These are phyloP conservation scores for Epithemia pelagica DNA, from an alignment of 108 stramenopile species.

Conservation along the genomic window DNA sequence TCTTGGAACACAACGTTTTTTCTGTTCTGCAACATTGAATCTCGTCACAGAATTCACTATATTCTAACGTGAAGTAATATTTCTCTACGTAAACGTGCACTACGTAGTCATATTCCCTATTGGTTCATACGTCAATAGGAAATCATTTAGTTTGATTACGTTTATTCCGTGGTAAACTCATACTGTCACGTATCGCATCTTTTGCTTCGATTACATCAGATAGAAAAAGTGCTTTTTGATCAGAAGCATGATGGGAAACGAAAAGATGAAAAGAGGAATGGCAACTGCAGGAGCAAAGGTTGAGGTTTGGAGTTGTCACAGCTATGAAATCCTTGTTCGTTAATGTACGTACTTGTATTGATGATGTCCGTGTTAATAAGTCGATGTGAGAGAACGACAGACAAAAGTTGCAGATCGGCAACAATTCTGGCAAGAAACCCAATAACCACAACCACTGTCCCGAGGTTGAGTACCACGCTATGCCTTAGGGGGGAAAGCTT, in stretches of 20 bases:
- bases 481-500: slow-evolving; percentile 49
- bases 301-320: background rate
- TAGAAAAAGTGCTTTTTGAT: slow-evolving; percentile 40
- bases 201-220: slow-evolving; percentile 40
- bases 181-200: too few relatives aligned
- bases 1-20: too few relatives aligned
- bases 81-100: too few relatives aligned
- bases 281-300: slow-evolving; percentile 15
- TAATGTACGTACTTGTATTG: slow-evolving; percentile 23
- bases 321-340: too few relatives aligned
- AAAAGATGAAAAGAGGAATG: slow-evolving; percentile 35
- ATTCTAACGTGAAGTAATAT: too few relatives aligned
- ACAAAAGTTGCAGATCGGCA: slow-evolving; percentile 54
- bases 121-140: too few relatives aligned
- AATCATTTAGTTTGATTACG: too few relatives aligned
- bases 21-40: too few relatives aligned
- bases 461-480: slow-evolving; percentile 39
- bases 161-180: too few relatives aligned
- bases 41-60: too few relatives aligned
- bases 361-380: slow-evolving; percentile 65
- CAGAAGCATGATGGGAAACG: slow-evolving; percentile 19
- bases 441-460: slow-evolving; percentile 57
- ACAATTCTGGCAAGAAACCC: slow-evolving; percentile 51
- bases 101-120: too few relatives aligned
- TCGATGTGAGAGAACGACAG: slow-evolving; percentile 44